Base-by-base conservation (phyloP, 805 yeast genomes). In the Ogataea dorogensis region DNA sequence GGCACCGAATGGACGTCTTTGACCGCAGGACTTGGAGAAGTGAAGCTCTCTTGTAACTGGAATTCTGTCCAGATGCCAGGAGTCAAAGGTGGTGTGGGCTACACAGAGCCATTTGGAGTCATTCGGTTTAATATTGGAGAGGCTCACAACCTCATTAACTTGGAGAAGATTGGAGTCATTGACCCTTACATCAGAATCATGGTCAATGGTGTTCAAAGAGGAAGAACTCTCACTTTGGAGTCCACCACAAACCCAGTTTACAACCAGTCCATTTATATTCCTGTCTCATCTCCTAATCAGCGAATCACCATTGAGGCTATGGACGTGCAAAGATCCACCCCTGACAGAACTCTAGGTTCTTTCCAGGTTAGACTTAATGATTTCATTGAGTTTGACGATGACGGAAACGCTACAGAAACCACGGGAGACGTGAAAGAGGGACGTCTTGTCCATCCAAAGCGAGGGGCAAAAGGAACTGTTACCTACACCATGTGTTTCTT, bases 41-140 rank as follows among this genome's bases (percentile, higher is more conserved):
- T 86, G 25, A 75, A 79, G 47, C 57, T 93, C 38, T 62, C 73
- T 4, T 77, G 93, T 18, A 63, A 67, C 35, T 93, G 96, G 96
- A 87, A 82, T 61, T 91, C 98, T 7, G 95, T 89, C 33, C 77
- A 72, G 18, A 63, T 91, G 53, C 61, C 70, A 15, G 77, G 79
- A 34, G 83, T 82, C 12, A 62, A 78, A 24, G 86, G 87, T 43
- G 64, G 85, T 15, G 77, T 81, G 49, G 93, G 91, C 33, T 91
- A 88, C 64, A 77, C 87, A n/a, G 87, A 87, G 40, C 98, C 98
- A 32, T 81, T 91, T 56, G 98, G 99, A 57, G 91, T 84, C 21
- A 72, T 89, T 5, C 79, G 97, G 54, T 69, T 93, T 18, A 68
- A 73, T 41, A 61, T 93, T 42, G 75, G 74, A 47, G 73, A 72